Evolutionary conservation across 768 basidiomycete genomes (phyloP).

Genomic region (Trametes coccinea): DNA sequence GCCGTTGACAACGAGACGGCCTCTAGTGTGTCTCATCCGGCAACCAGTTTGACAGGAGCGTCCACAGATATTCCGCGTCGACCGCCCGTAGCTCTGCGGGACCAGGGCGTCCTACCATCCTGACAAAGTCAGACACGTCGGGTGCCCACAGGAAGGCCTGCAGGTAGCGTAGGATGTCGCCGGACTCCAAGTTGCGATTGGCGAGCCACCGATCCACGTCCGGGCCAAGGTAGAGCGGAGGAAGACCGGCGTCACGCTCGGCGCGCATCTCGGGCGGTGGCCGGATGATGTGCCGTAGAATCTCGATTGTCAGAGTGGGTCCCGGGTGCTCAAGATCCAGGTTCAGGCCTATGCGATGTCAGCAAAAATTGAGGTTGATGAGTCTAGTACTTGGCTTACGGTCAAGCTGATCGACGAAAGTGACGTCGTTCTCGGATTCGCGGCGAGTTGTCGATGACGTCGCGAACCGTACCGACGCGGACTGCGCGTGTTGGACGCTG

Average conservation of each 20-base stretch:
- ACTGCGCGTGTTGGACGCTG: no score
- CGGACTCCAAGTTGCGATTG: neutral
- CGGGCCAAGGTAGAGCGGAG: neutral
- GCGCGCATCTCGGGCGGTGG: neutral
- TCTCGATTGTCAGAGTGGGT: neutral
- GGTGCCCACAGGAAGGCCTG: neutral
- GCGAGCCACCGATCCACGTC: neutral
- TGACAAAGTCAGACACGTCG: neutral
- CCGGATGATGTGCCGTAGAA: neutral
- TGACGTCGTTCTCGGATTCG: no score
- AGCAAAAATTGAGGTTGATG: no score
- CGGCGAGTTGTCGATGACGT: no score
- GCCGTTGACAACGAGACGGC: neutral
- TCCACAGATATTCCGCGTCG: neutral
- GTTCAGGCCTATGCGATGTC: neutral
- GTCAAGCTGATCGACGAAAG: no score
- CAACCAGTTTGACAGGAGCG: neutral
- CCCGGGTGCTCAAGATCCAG: neutral
- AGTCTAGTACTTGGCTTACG: no score
- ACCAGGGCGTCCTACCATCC: neutral
- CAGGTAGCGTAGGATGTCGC: neutral
- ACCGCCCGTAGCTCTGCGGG: neutral
- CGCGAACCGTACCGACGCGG: no score
- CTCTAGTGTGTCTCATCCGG: neutral
- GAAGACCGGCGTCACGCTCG: neutral